Evolutionary conservation across 345 rosid species (phyloP).

Genomic region (Dovyalis caffra): DNA sequence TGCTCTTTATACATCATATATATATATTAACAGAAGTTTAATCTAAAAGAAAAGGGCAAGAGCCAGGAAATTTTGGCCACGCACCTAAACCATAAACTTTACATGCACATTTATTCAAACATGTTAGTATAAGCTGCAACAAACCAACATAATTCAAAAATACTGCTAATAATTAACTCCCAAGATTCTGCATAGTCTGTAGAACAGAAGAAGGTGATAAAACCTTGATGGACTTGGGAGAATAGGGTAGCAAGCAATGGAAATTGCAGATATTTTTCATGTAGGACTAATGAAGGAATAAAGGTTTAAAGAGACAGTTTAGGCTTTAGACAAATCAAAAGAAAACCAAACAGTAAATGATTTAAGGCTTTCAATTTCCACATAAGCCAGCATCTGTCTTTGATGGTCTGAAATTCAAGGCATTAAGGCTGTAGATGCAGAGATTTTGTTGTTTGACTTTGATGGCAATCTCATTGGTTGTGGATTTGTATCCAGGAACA

Average conservation of each 20-base stretch:
- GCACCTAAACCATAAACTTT: neutral
- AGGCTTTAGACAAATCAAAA: neutral
- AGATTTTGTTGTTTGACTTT: conserved; percentile 60
- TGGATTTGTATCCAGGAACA: conserved; percentile 74
- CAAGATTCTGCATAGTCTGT: conserved; percentile 11
- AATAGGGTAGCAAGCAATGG: neutral
- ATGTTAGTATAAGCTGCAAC: neutral
- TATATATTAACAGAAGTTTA: neutral
- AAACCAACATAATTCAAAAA: neutral
- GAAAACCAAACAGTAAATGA: neutral
- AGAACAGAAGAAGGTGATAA: conserved; percentile 10
- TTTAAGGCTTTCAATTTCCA: conserved; percentile 22
- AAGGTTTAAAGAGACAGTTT: neutral
- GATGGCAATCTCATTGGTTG: conserved; percentile 67
- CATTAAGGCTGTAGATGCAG: conserved; percentile 75
- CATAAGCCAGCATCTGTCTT: conserved; percentile 58
- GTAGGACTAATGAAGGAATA: neutral
- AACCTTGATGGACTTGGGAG: conserved; percentile 1
- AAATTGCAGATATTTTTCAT: conserved; percentile 6
- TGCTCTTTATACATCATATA: neutral
- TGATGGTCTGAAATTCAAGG: conserved; percentile 74
- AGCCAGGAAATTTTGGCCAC: neutral
- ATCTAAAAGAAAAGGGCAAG: neutral
- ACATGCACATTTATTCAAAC: conserved; percentile 3
- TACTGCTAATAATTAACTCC: neutral